phyloP scores from a whole-genome alignment of 2,329 filamentous ascomycete species.

The Paecilomyces sp. region DNA sequence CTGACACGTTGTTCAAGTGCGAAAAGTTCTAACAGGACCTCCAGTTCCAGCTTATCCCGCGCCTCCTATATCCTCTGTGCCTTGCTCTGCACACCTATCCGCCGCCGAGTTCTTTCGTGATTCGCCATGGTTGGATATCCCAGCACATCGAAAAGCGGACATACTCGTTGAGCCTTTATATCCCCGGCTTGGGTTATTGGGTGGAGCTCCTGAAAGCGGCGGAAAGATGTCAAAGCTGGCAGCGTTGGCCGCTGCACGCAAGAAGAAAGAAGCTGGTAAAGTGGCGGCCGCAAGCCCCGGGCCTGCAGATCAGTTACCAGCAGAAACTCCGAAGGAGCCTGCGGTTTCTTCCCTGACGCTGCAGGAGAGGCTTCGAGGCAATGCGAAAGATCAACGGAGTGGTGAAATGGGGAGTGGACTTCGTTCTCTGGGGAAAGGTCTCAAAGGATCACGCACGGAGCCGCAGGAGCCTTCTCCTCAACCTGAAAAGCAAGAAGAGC shows the following conservation, averaged over 20 bases:
- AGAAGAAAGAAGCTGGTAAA: constrained; percentile 69
- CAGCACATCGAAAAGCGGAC: constrained; percentile 54
- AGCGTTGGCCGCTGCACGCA: constrained; percentile 76
- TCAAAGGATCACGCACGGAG: constrained; percentile 8
- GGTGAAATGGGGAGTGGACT: constrained; percentile 16
- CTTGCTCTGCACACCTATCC: constrained; percentile 29
- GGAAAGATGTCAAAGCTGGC: constrained; percentile 84
- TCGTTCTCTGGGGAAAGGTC: constrained; percentile 13
- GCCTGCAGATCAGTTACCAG: constrained; percentile 5
- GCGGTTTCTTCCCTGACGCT: constrained; percentile 24
- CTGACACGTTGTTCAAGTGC: constrained; percentile 25
- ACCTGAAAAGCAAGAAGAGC: constrained; percentile 4
- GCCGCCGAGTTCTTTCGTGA: constrained; percentile 67
- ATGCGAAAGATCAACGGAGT: constrained; percentile 18
- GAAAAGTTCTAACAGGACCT: constrained; percentile 30
- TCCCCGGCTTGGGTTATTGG: constrained; percentile 63
- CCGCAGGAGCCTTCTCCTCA: constrained; percentile 15
- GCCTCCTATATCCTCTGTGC: constrained; percentile 14
- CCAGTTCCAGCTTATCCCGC: constrained; percentile 25
- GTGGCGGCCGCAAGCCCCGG: constrained; percentile 15
- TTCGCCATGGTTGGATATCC: constrained; percentile 75
- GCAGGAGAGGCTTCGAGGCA: constrained; percentile 30
- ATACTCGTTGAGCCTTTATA: constrained; percentile 55
- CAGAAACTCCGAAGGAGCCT: constrained; percentile 9
- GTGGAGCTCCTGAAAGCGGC: constrained; percentile 58